These are phyloP conservation scores for Pleurotus platypus DNA, from an alignment of 768 basidiomycete genomes.

Conservation along the genomic window DNA sequence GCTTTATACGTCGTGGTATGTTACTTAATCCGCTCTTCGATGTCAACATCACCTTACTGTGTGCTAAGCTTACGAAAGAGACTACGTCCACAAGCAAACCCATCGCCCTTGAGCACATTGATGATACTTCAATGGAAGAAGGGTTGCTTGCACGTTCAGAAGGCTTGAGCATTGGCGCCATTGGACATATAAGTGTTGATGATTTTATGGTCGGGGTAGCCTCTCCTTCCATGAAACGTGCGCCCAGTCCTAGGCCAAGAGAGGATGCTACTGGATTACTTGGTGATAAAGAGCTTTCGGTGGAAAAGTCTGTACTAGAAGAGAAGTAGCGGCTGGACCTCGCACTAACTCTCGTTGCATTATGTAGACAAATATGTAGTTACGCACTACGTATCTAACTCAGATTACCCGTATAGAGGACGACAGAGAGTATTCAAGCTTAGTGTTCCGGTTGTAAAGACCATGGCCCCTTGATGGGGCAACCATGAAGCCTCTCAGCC, in stretches of 20 bases:
- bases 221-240: conserved; percentile 4
- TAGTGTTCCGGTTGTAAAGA: not conserved
- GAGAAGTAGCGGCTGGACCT: no score
- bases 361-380: no score
- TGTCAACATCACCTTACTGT: not conserved
- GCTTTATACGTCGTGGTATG: conserved; percentile 51
- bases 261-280: not conserved
- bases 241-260: not conserved
- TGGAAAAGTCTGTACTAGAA: no score
- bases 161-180: not conserved
- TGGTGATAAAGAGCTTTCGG: no score
- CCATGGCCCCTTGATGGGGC: conserved; percentile 34
- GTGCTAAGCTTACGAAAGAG: conserved; percentile 5
- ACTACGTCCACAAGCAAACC: not conserved
- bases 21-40: not conserved
- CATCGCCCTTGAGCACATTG: not conserved
- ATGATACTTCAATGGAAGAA: conserved; percentile 10
- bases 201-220: conserved; percentile 2
- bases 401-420: not conserved
- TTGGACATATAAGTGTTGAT: not conserved
- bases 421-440: not conserved
- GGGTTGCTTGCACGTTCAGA: conserved; percentile 6
- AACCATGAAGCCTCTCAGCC: conserved; percentile 39
- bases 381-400: no score
- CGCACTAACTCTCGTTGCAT: no score